Conservation (phyloP, 2,329 filamentous ascomycete species). For the Penicillium nordicum region DNA sequence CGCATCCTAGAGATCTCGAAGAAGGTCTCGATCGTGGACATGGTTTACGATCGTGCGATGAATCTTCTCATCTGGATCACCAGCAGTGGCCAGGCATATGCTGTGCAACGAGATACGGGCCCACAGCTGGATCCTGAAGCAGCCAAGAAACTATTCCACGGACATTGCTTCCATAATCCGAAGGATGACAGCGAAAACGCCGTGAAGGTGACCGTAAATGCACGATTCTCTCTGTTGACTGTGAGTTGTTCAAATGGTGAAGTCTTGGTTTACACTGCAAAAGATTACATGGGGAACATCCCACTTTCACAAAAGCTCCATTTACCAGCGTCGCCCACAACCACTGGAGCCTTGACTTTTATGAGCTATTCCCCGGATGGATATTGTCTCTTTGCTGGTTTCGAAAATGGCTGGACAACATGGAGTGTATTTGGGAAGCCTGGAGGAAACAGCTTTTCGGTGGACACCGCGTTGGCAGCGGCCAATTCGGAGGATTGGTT, state of each 20-base stretch:
- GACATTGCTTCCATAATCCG: constrained; percentile 84
- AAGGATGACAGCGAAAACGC: constrained; percentile 59
- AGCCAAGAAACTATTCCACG: constrained; percentile 72
- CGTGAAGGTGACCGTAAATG: constrained; percentile 78
- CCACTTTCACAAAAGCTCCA: constrained; percentile 76
- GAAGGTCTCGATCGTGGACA: constrained; percentile 71
- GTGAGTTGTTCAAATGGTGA: constrained; percentile 76
- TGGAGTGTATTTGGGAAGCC: constrained; percentile 98
- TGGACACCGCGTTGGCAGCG: constrained; percentile 61
- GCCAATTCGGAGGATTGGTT: constrained; percentile 79
- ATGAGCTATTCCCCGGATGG: constrained; percentile 90
- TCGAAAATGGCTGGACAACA: constrained; percentile 86
- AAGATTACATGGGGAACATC: constrained; percentile 91
- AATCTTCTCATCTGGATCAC: constrained; percentile 92
- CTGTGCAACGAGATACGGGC: constrained; percentile 68
- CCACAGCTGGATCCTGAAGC: constrained; percentile 44
- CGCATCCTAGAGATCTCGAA: constrained; percentile 83
- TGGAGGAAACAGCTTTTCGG: constrained; percentile 76
- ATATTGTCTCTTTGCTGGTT: constrained; percentile 92
- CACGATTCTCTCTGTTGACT: constrained; percentile 88
- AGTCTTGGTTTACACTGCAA: constrained; percentile 84
- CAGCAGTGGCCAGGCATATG: constrained; percentile 80
- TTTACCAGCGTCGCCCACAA: constrained; percentile 63
- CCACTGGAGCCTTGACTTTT: constrained; percentile 69
- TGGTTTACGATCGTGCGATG: constrained; percentile 95